Base-by-base conservation (phyloP, 345 rosid species). In the Acer yangbiense region DNA sequence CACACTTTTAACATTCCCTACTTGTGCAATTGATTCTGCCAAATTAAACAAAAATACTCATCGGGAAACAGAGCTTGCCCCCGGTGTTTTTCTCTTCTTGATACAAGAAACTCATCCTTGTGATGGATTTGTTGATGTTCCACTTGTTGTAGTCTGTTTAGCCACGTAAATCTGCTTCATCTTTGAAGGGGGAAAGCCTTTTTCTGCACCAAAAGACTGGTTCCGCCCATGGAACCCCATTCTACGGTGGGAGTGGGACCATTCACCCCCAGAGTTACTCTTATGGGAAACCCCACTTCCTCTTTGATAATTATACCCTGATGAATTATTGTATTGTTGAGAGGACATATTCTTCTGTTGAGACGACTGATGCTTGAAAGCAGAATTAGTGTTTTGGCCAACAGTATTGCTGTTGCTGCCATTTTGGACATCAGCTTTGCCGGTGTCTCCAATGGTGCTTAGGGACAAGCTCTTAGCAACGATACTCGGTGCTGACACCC, bases 121-220 rank as follows among this genome's bases (percentile, higher is more conserved):
- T 75, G 74, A 80, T 32, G 77, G 80, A 0, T 85, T 44, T 5
- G 80, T 69, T 8, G 87, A 60, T 29, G 86, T 79, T 73, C 83
- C 89, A 68, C 67, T 83, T 16, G 64, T 83, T n/a, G 83, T 18
- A 6, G 89, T 86, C 89, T 94, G 99, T 77, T 96, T 96, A 68
- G 97, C 99, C 76, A 96, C 99, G 80, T 96, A 96, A 23, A 96
- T 91, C 88, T 94, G 99, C 84, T 91, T 96, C 81, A 86, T 83
- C 86, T 91, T 94, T 62, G 89, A 84, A 77, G 90, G 55, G 48
- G 81, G 82, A 65, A 87, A 88, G 74, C 86, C 85, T 86, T 86
- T 95, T 43, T 95, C 99, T 35, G 87, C 82, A 58, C 84, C 82
- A 57, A 83, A 67, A 21, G 90, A 76, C 81, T 88, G 96, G 76